These are phyloP conservation scores for Psilocybe subaeruginosa DNA, from an alignment of 768 basidiomycete species.

Conservation along the genomic window DNA sequence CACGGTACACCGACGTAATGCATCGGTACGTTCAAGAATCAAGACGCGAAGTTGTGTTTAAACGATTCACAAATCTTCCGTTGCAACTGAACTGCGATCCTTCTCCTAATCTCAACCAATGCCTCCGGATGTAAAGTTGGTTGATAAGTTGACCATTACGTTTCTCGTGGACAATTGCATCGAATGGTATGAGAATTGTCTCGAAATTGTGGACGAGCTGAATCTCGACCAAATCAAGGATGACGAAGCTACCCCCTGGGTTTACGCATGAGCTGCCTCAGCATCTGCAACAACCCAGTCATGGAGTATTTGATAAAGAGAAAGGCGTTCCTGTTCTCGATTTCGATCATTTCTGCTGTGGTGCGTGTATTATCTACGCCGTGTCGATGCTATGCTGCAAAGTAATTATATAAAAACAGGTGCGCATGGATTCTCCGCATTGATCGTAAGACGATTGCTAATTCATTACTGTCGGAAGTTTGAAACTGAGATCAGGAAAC, in stretches of 20 bases:
- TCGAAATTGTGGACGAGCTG: neutral
- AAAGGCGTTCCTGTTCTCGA: slow-evolving; percentile 67
- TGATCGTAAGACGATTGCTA: slow-evolving; percentile 57
- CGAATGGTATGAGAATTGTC: slow-evolving; percentile 60
- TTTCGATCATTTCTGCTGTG: slow-evolving; percentile 72
- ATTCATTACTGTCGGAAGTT: neutral
- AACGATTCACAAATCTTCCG: too few relatives aligned
- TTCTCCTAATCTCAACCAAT: neutral
- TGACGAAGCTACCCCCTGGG: slow-evolving; percentile 78
- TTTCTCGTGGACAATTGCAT: slow-evolving; percentile 80
- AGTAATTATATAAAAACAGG: slow-evolving; percentile 38
- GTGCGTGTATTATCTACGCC: slow-evolving; percentile 18
- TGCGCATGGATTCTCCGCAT: slow-evolving; percentile 83
- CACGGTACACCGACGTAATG: too few relatives aligned
- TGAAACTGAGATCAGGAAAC: slow-evolving; percentile 50
- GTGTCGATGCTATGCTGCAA: neutral
- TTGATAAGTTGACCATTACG: slow-evolving; percentile 49
- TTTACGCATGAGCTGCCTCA: slow-evolving; percentile 73
- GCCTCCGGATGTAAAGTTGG: slow-evolving; percentile 17
- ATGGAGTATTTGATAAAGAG: slow-evolving; percentile 41
- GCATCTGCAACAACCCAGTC: slow-evolving; percentile 56
- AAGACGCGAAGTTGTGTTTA: too few relatives aligned
- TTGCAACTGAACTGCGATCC: neutral
- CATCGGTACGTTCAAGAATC: too few relatives aligned
- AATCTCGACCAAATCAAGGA: slow-evolving; percentile 44